Conservation (phyloP, 179 eudicot genomes). For the Pouteria campechiana region DNA sequence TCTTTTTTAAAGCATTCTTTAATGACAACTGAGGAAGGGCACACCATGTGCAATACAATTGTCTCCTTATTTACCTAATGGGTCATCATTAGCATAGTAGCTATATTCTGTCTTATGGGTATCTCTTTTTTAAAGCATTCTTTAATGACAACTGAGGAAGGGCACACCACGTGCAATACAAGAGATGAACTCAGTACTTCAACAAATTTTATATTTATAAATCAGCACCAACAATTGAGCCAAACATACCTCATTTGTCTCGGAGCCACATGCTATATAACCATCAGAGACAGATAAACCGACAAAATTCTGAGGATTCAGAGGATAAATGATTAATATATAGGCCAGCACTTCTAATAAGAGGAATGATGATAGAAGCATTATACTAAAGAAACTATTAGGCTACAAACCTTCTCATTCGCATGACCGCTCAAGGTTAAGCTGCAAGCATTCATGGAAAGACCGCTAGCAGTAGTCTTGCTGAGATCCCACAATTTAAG, state of each 20-base stretch:
- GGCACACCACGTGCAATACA: background rate
- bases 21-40: too few relatives aligned
- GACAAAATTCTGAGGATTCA: constrained; percentile 73
- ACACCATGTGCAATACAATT: too few relatives aligned
- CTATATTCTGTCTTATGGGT: too few relatives aligned
- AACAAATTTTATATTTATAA: too few relatives aligned
- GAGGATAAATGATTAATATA: constrained; percentile 4
- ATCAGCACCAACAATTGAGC: too few relatives aligned
- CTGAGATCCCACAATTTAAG: constrained; percentile 93
- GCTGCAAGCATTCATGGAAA: constrained; percentile 57
- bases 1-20: too few relatives aligned
- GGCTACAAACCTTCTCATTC: constrained; percentile 95
- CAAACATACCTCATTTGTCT: constrained; percentile 87
- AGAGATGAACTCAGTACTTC: too few relatives aligned
- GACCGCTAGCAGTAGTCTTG: constrained; percentile 37
- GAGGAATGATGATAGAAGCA: background rate
- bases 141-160: too few relatives aligned
- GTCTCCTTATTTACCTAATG: too few relatives aligned
- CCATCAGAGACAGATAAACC: constrained; percentile 95
- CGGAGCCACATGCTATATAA: constrained; percentile 92
- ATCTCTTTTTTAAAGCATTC: too few relatives aligned
- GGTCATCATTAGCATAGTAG: too few relatives aligned
- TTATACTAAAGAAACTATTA: background rate
- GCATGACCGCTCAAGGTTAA: constrained; percentile 77
- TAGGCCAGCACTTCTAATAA: background rate